Evolutionary conservation across 1,284 basidiomycete species (phyloP).

Genomic region (Tylopilus sp.): DNA sequence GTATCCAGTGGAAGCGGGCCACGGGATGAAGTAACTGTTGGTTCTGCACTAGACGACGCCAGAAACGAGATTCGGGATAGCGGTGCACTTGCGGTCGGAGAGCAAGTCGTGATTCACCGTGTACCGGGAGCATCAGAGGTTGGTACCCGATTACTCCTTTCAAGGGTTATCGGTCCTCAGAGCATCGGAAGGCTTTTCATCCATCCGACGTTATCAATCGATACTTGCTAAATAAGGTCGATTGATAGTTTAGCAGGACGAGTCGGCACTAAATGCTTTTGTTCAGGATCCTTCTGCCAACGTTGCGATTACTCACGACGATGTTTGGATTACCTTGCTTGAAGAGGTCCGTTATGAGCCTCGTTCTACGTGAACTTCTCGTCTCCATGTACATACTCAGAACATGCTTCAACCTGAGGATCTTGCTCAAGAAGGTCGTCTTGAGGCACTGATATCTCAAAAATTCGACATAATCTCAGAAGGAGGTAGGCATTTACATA

Average conservation of each 20-base stretch:
- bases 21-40: not conserved
- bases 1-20: not conserved
- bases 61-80: not conserved
- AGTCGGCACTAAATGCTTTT: not conserved
- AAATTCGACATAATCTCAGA: not conserved
- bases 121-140: conserved; percentile 6
- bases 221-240: conserved; percentile 1
- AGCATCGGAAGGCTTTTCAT: conserved; percentile 7
- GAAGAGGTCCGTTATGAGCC: not conserved
- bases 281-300: conserved; percentile 2
- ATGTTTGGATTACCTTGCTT: conserved; percentile 3
- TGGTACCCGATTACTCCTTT: not conserved
- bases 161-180: not conserved
- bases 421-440: not conserved
- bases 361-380: not conserved
- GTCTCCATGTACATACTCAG: not conserved
- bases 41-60: not conserved
- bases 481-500: not conserved
- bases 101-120: conserved; percentile 4
- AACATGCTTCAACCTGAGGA: conserved; percentile 5
- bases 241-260: not conserved
- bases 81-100: not conserved
- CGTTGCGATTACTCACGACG: conserved; percentile 6
- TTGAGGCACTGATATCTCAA: conserved; percentile 5
- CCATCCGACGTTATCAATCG: conserved; percentile 12